phyloP scores from a whole-genome alignment of 1,139 yeast species.

The Lodderomyces elongisporus region DNA sequence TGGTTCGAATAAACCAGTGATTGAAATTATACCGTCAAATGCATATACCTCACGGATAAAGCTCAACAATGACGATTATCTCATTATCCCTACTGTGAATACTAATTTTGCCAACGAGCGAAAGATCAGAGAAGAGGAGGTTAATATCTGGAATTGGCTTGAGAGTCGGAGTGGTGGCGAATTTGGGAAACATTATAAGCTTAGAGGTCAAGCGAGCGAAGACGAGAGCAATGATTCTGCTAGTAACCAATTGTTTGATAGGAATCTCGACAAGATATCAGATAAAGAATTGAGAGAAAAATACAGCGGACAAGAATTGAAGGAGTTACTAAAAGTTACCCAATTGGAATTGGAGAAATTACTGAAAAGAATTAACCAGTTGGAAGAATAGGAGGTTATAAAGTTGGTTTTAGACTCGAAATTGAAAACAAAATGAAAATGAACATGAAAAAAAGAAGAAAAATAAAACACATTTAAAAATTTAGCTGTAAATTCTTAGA shows the following conservation, averaged over 20 bases:
- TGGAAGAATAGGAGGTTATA: background rate
- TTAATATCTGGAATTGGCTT: slow-evolving; percentile 79
- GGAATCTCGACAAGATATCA: slow-evolving; percentile 7
- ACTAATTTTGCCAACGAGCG: slow-evolving; percentile 32
- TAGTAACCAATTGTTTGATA: slow-evolving; percentile 4
- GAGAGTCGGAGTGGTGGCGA: slow-evolving; percentile 43
- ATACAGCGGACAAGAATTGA: slow-evolving; percentile 44
- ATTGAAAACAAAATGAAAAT: too few relatives aligned
- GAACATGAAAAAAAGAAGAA: background rate
- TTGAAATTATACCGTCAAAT: slow-evolving; percentile 11
- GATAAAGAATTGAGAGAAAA: slow-evolving; percentile 9
- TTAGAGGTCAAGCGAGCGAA: background rate
- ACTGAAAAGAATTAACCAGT: slow-evolving; percentile 9
- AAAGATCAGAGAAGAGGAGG: slow-evolving; percentile 48
- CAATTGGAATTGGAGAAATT: slow-evolving; percentile 43
- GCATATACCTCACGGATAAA: slow-evolving; percentile 15
- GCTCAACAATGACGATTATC: slow-evolving; percentile 40
- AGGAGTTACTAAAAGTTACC: slow-evolving; percentile 52
- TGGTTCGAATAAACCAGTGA: background rate
- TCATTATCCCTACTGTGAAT: slow-evolving; percentile 44
- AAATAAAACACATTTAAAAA: too few relatives aligned
- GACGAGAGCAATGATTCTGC: background rate
- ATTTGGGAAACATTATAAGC: slow-evolving; percentile 7
- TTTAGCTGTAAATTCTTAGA: too few relatives aligned
- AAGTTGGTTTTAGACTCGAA: background rate